Evolutionary conservation across 129 eudicot genomes (phyloP).

Genomic region (Mikania micrantha): DNA sequence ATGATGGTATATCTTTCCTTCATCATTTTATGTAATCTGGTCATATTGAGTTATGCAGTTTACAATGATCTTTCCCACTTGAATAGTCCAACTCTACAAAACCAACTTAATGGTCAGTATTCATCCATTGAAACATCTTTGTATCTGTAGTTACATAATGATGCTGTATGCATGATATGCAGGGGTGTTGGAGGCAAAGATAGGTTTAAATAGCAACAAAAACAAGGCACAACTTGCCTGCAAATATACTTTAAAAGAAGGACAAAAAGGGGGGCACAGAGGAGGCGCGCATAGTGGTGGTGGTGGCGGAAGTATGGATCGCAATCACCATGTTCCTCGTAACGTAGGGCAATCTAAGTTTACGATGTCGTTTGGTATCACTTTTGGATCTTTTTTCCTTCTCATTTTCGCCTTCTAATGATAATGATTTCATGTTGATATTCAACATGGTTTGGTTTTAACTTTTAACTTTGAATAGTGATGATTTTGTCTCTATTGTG

Average conservation of each 20-base stretch:
- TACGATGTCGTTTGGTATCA: not conserved
- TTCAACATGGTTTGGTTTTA: not conserved
- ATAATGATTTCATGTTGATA: not conserved
- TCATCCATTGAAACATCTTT: not conserved
- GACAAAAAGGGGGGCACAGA: slow-evolving; percentile 15
- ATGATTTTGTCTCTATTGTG: too few species aligned
- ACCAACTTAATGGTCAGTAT: slow-evolving; percentile 19
- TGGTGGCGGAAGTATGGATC: slow-evolving; percentile 35
- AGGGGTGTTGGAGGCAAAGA: not conserved
- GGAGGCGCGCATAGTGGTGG: slow-evolving; percentile 41
- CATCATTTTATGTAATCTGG: slow-evolving; percentile 7
- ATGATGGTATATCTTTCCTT: slow-evolving; percentile 12
- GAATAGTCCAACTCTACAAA: not conserved
- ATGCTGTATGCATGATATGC: not conserved
- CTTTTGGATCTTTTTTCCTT: slow-evolving; percentile 19
- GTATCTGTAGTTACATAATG: not conserved
- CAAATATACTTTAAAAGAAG: not conserved
- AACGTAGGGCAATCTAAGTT: slow-evolving; percentile 9
- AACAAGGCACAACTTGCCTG: not conserved
- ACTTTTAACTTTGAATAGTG: not conserved
- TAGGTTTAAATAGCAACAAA: not conserved
- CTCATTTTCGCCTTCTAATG: slow-evolving; percentile 19
- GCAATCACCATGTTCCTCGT: slow-evolving; percentile 5
- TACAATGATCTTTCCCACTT: not conserved
- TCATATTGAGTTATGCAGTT: not conserved